Evolutionary conservation across 2,329 filamentous ascomycete genomes (phyloP), one percentile per base, ranked within the genome.

Genomic region (Fusarium nygamai): DNA sequence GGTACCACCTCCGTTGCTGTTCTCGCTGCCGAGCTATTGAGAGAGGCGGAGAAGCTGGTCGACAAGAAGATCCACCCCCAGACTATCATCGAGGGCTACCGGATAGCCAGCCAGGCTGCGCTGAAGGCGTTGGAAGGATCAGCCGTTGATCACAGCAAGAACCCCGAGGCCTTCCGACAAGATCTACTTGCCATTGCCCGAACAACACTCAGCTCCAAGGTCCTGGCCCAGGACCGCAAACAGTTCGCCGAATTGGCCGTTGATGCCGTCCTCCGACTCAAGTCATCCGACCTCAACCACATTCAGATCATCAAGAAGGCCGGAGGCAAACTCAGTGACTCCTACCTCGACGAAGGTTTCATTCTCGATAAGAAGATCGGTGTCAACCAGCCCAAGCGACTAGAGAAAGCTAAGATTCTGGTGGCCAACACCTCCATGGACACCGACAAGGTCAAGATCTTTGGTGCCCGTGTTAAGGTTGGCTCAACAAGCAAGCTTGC

Each of bases 271-370:
- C 88, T 98, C 68, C 91, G 97, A 74, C 89, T 99, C 80, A 94
- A 94, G 65, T 97, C 95, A 5, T 94, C 94, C 66, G 96, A 99
- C 83, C 91, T 99, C 62, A 98, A 94, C 83, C 95, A 98, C 82
- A 99, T 99, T 76, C 96, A 99, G 84, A 95, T 99, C 81, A 99
- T 99, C 88, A 99, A 99, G 89, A 99, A 99, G 88, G 93, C 96
- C 6, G 96, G 96, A 78, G 96, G 96, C 79, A 99, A 98, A 88
- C 91, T 99, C 67, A 96, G 92, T 83, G 96, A 99, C 83, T 98
- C 96, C 19, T 99, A 99, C 85, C 89, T 99, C 47, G 96, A 99
- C 81, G 95, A 98, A 80, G 96, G 96, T 10, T 99, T 99, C 86
- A 98, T 99, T 81, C 88, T 99, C 62, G 96, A 99, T 87, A 99